Percentiles rank a stretch among this genome's conserved stretches.
Evolutionary conservation across 257 asterid species (phyloP).

Genomic region (Linderniella brevidens): DNA sequence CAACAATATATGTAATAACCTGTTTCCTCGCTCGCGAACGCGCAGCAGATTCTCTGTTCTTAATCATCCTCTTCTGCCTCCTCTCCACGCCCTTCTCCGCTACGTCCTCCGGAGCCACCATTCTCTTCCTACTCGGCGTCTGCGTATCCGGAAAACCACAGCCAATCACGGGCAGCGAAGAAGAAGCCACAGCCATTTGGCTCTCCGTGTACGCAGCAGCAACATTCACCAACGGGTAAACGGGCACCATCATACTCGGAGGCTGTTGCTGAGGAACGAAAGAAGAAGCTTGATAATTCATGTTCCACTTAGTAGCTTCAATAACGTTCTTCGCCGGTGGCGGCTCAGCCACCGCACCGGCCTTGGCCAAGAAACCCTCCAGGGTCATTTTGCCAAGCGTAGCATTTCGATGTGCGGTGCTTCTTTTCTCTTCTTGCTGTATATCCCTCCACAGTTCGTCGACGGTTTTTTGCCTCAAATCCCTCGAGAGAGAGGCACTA

Average conservation of each 20-base stretch:
- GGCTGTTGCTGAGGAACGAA: conserved; percentile 8
- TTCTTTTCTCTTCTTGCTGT: conserved; percentile 43
- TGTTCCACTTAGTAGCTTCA: conserved; percentile 28
- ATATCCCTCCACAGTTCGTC: conserved; percentile 94
- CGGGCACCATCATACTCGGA: too few relatives aligned
- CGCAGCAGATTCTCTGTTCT: conserved; percentile 95
- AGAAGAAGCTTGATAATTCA: conserved; percentile 26
- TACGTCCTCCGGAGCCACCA: conserved; percentile 37
- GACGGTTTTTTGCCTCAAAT: conserved; percentile 80
- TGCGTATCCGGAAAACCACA: conserved; percentile 41
- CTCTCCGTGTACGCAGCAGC: conserved; percentile 43
- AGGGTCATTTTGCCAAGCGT: conserved; percentile 78
- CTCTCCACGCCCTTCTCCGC: conserved; percentile 68
- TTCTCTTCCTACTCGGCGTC: conserved; percentile 50
- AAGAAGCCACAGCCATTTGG: conserved; percentile 43
- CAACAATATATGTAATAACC: conserved; percentile 18
- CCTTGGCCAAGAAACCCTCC: conserved; percentile 89
- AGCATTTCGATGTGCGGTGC: conserved; percentile 30
- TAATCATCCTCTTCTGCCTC: conserved; percentile 97
- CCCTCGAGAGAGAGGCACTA: conserved; percentile 30
- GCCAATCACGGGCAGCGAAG: conserved; percentile 25
- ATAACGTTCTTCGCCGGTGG: conserved; percentile 5
- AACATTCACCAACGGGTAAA: too few relatives aligned
- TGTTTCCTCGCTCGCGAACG: conserved; percentile 96
- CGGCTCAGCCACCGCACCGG: conserved; percentile 72